Percentiles rank a stretch among this genome's conserved stretches.
Evolutionary conservation across 192 early-diverging fungal genomes (phyloP).

Genomic region (Chytriomyces hyalinus): DNA sequence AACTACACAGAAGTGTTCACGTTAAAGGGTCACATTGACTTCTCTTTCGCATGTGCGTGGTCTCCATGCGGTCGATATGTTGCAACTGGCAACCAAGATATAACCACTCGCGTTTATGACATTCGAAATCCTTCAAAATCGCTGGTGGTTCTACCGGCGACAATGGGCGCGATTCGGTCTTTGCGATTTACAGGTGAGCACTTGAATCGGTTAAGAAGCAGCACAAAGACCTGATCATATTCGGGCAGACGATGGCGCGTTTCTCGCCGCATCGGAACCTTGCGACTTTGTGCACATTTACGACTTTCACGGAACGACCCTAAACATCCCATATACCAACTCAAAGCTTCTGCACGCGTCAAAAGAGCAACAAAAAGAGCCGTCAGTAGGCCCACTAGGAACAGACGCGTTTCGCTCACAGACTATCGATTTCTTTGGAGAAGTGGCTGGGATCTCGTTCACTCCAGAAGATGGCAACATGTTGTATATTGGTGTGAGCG

Average conservation of each 20-base stretch:
- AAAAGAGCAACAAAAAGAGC: background rate
- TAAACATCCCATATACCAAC: conserved; percentile 17
- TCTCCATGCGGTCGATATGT: conserved; percentile 59
- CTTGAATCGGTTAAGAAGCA: background rate
- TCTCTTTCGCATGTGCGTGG: conserved; percentile 73
- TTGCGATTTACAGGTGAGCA: conserved; percentile 55
- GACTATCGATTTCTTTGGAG: conserved; percentile 75
- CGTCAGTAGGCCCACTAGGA: conserved; percentile 1
- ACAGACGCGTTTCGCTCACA: conserved; percentile 47
- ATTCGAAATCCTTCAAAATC: conserved; percentile 58
- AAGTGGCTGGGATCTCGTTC: conserved; percentile 68
- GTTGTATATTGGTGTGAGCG: conserved; percentile 58
- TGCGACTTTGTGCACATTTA: conserved; percentile 72
- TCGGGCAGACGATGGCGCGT: no score
- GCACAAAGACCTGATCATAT: no score
- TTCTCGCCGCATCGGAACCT: conserved; percentile 65
- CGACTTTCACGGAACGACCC: conserved; percentile 20
- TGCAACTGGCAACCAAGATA: conserved; percentile 71
- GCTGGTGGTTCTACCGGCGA: conserved; percentile 54
- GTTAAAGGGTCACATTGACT: conserved; percentile 68
- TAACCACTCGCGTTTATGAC: conserved; percentile 67
- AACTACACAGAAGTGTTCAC: background rate
- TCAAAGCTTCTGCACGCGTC: conserved; percentile 7
- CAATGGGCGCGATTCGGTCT: conserved; percentile 63
- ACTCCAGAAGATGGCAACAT: conserved; percentile 55